A percentile compares a stretch with the other conserved stretches of the same genome.
phyloP scores from a whole-genome alignment of 306 rosid genomes.

The Castanopsis chinensis region DNA sequence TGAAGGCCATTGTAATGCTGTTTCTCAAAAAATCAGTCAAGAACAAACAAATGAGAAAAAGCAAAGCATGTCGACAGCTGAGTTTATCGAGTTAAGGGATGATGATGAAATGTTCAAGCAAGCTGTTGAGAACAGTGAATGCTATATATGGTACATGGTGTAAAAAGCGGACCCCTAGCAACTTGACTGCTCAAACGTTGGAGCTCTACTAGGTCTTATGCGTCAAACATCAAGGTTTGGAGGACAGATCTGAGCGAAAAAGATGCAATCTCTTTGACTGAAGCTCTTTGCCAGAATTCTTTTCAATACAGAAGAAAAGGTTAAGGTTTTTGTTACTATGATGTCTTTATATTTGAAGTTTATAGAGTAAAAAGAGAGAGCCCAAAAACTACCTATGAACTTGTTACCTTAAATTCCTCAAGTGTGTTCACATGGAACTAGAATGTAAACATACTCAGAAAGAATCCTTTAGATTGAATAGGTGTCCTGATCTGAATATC shows the following conservation, averaged over 20 bases:
- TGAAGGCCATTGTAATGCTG: background rate
- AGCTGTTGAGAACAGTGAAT: slow-evolving; percentile 31
- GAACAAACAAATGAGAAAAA: slow-evolving; percentile 18
- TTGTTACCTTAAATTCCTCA: too few relatives aligned
- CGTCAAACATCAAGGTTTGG: slow-evolving; percentile 55
- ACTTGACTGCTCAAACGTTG: slow-evolving; percentile 48
- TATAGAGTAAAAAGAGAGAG: too few relatives aligned
- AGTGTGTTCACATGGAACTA: too few relatives aligned
- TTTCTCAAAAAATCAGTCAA: background rate
- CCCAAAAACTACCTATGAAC: too few relatives aligned
- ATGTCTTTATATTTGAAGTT: background rate
- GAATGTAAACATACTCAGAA: too few relatives aligned
- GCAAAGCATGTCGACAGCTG: slow-evolving; percentile 11
- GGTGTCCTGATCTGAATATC: too few relatives aligned
- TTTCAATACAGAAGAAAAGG: background rate
- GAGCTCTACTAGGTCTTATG: slow-evolving; percentile 22
- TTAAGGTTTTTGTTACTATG: background rate
- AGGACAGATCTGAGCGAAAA: slow-evolving; percentile 53
- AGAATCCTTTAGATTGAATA: too few relatives aligned
- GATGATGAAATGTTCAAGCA: slow-evolving; percentile 13
- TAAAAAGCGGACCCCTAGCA: slow-evolving; percentile 44
- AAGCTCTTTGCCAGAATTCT: background rate
- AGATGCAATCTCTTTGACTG: slow-evolving; percentile 34
- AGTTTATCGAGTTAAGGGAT: slow-evolving; percentile 12
- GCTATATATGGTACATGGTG: slow-evolving; percentile 43